Evolutionary conservation across 208 protist species (phyloP).

Genomic region (Acanthamoeba sp.): DNA sequence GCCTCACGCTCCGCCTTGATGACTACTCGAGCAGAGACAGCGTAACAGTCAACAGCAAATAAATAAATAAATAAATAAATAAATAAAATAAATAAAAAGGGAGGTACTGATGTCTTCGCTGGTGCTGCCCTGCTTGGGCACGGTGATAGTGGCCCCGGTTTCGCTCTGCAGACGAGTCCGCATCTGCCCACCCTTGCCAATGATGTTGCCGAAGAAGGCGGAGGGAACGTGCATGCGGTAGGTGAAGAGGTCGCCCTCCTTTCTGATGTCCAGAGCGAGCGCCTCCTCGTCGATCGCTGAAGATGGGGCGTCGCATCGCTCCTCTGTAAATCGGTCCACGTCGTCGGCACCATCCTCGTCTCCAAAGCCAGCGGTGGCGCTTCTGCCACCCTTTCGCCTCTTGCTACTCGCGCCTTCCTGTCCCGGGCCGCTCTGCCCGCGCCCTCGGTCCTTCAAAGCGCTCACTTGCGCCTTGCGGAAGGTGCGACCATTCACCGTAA

Average conservation of each 20-base stretch:
- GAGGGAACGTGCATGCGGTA: conserved; percentile 4
- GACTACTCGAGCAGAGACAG: neutral
- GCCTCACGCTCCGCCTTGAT: neutral
- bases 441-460: neutral
- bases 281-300: neutral
- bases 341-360: neutral
- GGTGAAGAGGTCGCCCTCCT: conserved; percentile 42
- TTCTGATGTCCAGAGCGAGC: neutral
- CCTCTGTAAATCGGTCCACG: neutral
- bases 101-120: conserved; percentile 11
- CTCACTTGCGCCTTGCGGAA: conserved; percentile 12
- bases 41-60: neutral
- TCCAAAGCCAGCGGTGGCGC: neutral
- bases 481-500: conserved; percentile 3
- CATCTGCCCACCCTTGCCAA: conserved; percentile 50
- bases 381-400: neutral
- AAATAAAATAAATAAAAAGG: neutral
- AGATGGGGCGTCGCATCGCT: neutral
- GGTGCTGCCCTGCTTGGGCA: conserved; percentile 42
- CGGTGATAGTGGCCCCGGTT: conserved; percentile 9
- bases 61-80: neutral
- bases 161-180: conserved; percentile 10
- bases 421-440: neutral
- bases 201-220: conserved; percentile 45
- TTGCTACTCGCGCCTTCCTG: neutral